Base-by-base conservation (phyloP, 225 moss, liverwort and hornwort genomes). In the Straminergon stramineum region DNA sequence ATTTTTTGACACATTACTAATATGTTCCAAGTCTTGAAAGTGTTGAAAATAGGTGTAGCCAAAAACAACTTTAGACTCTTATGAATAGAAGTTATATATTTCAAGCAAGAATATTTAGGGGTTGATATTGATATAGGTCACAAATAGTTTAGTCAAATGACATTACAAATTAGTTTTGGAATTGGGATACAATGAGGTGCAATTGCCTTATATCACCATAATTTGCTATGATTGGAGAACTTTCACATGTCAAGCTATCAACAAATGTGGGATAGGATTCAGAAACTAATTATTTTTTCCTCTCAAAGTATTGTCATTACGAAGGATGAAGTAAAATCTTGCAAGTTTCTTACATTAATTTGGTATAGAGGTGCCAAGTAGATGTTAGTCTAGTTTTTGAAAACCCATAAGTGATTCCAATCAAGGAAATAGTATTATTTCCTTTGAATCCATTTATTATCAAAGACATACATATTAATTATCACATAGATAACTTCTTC, bases 81-180 rank as follows among this genome's bases (percentile, higher is more conserved):
- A 0, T 52, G 14, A 9, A 34, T 52, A 14, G 14, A 34, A 1
- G 52, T 75, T 48, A 48, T 20, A 35, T 9, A 52, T 53, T 52
- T 77, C 22, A 34, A 17, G 15, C 5, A 53, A 78, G 13, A 35
- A 34, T 34, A 14, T 32, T 23, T 35, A 15, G 35, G 4, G 10
- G 2, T 3, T 0, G 0, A 10, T 9, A 77, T 53, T 35, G 4
- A 53, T 22, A 22, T 2, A 5, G 0, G 7, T 30, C 7, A 31
- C 11, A 31, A 75, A 9, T 0, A 35, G 0, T 53, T 76, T 53
- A 78, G 23, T 55, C 9, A 78, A 52, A 78, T 0, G 4, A 10
- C 10, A 77, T 15, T 35, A 23, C 12, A 35, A 55, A 10, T 78
- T 55, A 15, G 32, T 75, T 31, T 75, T 4, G 4, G 7, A 51